Percentiles rank a stretch among this genome's conserved stretches.
phyloP scores from a whole-genome alignment of 2,329 filamentous ascomycete genomes.

The Aspergillus glaucus region DNA sequence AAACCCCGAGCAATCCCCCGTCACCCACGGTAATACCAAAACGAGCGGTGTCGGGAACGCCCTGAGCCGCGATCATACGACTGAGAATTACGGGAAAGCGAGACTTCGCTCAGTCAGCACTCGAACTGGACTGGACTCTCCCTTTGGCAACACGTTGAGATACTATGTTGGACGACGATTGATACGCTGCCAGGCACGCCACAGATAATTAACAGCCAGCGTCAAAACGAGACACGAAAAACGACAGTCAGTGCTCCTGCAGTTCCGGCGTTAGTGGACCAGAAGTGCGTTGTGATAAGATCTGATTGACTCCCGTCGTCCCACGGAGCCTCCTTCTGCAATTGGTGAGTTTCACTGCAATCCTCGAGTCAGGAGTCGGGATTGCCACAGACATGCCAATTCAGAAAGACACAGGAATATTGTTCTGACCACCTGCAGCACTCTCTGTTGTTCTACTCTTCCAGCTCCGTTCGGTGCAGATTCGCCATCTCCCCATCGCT shows the following conservation, averaged over 20 bases:
- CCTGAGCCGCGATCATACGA: conserved; percentile 29
- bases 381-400: too few species aligned
- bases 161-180: not conserved
- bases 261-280: not conserved
- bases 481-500: too few species aligned
- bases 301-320: not conserved
- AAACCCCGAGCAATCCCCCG: not conserved
- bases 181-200: too few species aligned
- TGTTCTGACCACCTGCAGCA: too few species aligned
- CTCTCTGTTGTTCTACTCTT: not conserved
- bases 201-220: too few species aligned
- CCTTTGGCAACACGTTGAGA: not conserved
- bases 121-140: not conserved
- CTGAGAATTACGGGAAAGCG: conserved; percentile 1
- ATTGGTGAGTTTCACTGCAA: not conserved
- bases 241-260: not conserved
- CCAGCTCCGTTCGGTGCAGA: too few species aligned
- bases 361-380: not conserved
- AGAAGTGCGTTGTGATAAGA: not conserved
- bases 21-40: not conserved
- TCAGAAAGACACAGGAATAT: too few species aligned
- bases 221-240: too few species aligned
- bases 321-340: not conserved
- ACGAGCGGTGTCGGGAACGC: conserved; percentile 12
- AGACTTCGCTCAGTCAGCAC: not conserved